Evolutionary conservation across 2,329 filamentous ascomycete species (phyloP).

Genomic region (Chalaropsis ovoidea): DNA sequence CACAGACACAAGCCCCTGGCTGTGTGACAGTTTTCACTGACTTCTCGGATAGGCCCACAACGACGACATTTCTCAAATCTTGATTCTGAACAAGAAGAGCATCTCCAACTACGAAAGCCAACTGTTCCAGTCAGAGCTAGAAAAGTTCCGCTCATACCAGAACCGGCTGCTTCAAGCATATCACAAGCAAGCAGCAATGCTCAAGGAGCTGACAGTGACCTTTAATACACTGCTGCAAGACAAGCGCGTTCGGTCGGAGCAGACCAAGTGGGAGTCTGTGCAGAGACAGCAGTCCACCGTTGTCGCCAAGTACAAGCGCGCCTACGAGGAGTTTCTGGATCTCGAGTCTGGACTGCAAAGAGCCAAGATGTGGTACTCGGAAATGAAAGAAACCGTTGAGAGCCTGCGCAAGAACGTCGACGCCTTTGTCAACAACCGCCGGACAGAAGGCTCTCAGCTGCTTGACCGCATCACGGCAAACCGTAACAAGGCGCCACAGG

Average conservation of each 20-base stretch:
- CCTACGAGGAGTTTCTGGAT: constrained; percentile 87
- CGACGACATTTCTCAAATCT: constrained; percentile 93
- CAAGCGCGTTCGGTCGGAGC: constrained; percentile 83
- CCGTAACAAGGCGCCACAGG: constrained; percentile 45
- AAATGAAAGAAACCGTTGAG: constrained; percentile 91
- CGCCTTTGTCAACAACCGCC: constrained; percentile 87
- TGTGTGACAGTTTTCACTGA: neutral
- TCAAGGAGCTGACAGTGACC: constrained; percentile 84
- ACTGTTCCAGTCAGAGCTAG: constrained; percentile 90
- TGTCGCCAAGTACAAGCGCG: constrained; percentile 76
- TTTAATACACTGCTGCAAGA: constrained; percentile 88
- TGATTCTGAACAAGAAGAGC: constrained; percentile 96
- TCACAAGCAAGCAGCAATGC: constrained; percentile 85
- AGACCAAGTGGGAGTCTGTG: constrained; percentile 86
- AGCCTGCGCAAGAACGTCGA: constrained; percentile 93
- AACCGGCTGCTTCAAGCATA: constrained; percentile 84
- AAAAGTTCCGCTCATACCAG: constrained; percentile 91
- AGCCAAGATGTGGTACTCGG: constrained; percentile 85
- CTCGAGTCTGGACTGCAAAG: constrained; percentile 75
- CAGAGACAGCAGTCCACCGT: constrained; percentile 73
- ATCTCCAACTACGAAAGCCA: constrained; percentile 86
- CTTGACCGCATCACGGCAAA: constrained; percentile 72
- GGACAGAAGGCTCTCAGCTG: constrained; percentile 82
- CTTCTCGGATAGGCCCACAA: constrained; percentile 61
- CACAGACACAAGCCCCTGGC: no score